Conservation (phyloP, 2,329 filamentous ascomycete species). For the Cladophialophora chaetospira region DNA sequence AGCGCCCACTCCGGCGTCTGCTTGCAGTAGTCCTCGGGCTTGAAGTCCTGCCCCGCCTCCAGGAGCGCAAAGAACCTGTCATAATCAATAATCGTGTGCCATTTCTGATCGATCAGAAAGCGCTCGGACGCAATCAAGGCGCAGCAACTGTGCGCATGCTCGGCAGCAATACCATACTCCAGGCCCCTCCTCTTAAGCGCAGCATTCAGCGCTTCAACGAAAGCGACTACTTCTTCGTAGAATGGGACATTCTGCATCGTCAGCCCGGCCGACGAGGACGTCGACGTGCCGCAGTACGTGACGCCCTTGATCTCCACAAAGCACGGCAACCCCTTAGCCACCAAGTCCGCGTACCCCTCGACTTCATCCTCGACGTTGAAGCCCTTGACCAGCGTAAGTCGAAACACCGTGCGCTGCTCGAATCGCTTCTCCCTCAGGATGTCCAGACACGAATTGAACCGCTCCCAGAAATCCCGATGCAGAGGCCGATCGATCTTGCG, state of each 20-base stretch:
- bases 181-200: conserved; percentile 71
- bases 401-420: conserved; percentile 88
- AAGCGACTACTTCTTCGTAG: conserved; percentile 84
- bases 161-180: conserved; percentile 86
- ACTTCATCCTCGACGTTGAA: conserved; percentile 97
- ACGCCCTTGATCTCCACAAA: conserved; percentile 97
- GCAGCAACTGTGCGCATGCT: conserved; percentile 94
- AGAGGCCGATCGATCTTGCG: conserved; percentile 88
- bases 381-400: conserved; percentile 92
- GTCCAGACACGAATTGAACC: conserved; percentile 86
- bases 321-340: conserved; percentile 81
- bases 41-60: conserved; percentile 74
- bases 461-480: conserved; percentile 96
- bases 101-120: conserved; percentile 75
- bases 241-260: conserved; percentile 98
- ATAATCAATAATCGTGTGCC: conserved; percentile 93
- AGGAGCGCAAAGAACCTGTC: conserved; percentile 81
- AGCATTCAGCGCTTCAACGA: conserved; percentile 73
- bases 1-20: conserved; percentile 90
- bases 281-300: conserved; percentile 82
- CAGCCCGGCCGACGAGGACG: conserved; percentile 78
- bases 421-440: conserved; percentile 82
- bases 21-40: conserved; percentile 88
- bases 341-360: conserved; percentile 83
- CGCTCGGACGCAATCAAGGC: conserved; percentile 80